Evolutionary conservation across 192 early-diverging fungal species (phyloP).

Genomic region (Coemansia biformis): DNA sequence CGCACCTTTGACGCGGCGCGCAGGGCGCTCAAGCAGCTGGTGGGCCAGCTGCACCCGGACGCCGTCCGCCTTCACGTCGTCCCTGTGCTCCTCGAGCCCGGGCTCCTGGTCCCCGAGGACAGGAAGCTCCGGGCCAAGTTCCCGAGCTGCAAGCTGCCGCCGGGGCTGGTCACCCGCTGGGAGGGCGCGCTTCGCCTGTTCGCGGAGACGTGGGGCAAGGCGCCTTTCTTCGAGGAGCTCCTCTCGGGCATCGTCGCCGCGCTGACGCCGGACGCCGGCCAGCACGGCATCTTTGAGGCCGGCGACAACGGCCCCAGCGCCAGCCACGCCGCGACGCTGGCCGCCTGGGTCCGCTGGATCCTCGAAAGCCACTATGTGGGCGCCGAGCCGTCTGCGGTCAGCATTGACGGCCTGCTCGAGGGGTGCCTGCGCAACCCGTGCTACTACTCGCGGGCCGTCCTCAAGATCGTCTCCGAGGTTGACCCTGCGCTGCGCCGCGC

Average conservation of each 20-base stretch:
- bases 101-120: constrained; percentile 55
- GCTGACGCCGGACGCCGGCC: constrained; percentile 19
- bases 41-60: constrained; percentile 38
- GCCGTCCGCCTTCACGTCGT: constrained; percentile 49
- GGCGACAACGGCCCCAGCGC: constrained; percentile 22
- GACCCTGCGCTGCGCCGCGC: constrained; percentile 28
- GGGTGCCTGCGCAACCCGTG: constrained; percentile 56
- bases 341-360: constrained; percentile 56
- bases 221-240: constrained; percentile 36
- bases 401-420: constrained; percentile 56
- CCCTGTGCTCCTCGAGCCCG: constrained; percentile 51
- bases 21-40: constrained; percentile 23
- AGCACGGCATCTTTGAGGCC: constrained; percentile 24
- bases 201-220: constrained; percentile 37
- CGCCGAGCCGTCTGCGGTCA: constrained; percentile 10
- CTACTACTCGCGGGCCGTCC: constrained; percentile 47
- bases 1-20: constrained; percentile 3
- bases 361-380: constrained; percentile 25
- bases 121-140: constrained; percentile 49
- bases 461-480: constrained; percentile 24
- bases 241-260: constrained; percentile 18
- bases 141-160: constrained; percentile 39
- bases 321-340: constrained; percentile 54
- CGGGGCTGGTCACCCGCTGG: constrained; percentile 43
- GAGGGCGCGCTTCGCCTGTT: constrained; percentile 36